Conservation (phyloP, 1,284 basidiomycete species). For the Flammula alnicola region DNA sequence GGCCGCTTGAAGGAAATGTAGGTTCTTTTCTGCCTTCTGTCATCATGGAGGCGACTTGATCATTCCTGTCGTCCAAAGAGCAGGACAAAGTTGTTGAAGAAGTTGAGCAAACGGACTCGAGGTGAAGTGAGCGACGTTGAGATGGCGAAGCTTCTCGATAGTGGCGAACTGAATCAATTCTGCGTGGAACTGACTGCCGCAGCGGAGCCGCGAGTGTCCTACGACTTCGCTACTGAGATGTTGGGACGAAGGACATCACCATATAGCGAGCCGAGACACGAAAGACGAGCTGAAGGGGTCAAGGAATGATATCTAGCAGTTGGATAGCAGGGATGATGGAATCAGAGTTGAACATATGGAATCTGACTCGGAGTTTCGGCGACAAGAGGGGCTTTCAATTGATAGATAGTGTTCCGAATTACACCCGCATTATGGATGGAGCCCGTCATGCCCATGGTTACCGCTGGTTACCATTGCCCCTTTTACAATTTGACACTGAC, state of each 20-base stretch:
- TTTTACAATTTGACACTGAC: background rate
- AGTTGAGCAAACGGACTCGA: slow-evolving; percentile 38
- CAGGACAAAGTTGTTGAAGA: slow-evolving; percentile 36
- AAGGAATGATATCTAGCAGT: slow-evolving; percentile 18
- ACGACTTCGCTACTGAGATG: slow-evolving; percentile 24
- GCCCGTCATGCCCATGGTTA: slow-evolving; percentile 7
- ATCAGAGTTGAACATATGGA: background rate
- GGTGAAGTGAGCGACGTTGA: slow-evolving; percentile 31
- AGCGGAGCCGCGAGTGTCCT: slow-evolving; percentile 28
- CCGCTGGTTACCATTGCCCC: slow-evolving; percentile 1
- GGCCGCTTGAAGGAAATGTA: slow-evolving; percentile 44
- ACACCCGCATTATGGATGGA: slow-evolving; percentile 5
- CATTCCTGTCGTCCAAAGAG: slow-evolving; percentile 30
- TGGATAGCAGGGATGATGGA: slow-evolving; percentile 3
- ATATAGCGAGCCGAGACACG: slow-evolving; percentile 14
- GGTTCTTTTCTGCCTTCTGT: slow-evolving; percentile 7
- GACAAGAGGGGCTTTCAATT: background rate
- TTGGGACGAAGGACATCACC: slow-evolving; percentile 9
- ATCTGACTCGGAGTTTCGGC: slow-evolving; percentile 1
- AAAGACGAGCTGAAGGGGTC: slow-evolving; percentile 15
- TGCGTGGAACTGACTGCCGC: slow-evolving; percentile 43
- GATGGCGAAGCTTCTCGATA: slow-evolving; percentile 38
- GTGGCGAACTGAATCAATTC: slow-evolving; percentile 42
- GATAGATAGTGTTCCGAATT: background rate
- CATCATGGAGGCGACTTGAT: background rate